A percentile compares a stretch with the other conserved stretches of the same genome.
These are phyloP conservation scores for Debaryomyces udenii DNA, from an alignment of 1,139 yeast species.

Conservation along the genomic window DNA sequence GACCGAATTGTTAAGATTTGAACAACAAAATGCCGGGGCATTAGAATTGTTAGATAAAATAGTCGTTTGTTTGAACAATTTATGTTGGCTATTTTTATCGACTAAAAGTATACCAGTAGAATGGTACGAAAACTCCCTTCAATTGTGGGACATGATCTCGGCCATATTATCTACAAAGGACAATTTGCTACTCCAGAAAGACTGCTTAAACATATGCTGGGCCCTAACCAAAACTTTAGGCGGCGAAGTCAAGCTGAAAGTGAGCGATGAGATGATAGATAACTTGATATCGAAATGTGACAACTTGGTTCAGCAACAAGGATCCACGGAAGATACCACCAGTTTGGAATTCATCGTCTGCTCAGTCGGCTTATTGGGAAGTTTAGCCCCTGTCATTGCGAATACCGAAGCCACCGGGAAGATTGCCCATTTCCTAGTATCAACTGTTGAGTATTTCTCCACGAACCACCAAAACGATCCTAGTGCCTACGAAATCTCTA, in stretches of 20 bases:
- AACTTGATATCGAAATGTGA: conserved; percentile 27
- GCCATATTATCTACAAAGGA: conserved; percentile 20
- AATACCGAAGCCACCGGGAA: conserved; percentile 47
- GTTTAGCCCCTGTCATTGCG: conserved; percentile 53
- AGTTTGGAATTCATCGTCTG: conserved; percentile 30
- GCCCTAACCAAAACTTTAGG: conserved; percentile 55
- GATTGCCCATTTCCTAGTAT: conserved; percentile 51
- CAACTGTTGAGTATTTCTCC: conserved; percentile 26
- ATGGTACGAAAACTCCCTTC: conserved; percentile 36
- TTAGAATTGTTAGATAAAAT: conserved; percentile 54
- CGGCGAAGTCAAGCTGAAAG: conserved; percentile 29
- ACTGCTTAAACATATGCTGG: conserved; percentile 63
- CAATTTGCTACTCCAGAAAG: conserved; percentile 38
- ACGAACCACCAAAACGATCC: conserved; percentile 20
- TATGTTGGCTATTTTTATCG: conserved; percentile 55
- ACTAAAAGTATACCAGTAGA: conserved; percentile 35
- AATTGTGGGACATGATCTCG: conserved; percentile 42
- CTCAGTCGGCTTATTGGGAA: conserved; percentile 56
- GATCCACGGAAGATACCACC: conserved; percentile 14
- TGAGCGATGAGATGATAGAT: conserved; percentile 28
- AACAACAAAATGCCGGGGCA: conserved; percentile 24
- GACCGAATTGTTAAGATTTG: conserved; percentile 39
- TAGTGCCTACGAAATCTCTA: conserved; percentile 40
- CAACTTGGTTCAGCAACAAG: conserved; percentile 11
- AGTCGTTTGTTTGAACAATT: conserved; percentile 69